These are phyloP conservation scores for Euphrasia arctica DNA, from an alignment of 305 asterid species.

Conservation along the genomic window DNA sequence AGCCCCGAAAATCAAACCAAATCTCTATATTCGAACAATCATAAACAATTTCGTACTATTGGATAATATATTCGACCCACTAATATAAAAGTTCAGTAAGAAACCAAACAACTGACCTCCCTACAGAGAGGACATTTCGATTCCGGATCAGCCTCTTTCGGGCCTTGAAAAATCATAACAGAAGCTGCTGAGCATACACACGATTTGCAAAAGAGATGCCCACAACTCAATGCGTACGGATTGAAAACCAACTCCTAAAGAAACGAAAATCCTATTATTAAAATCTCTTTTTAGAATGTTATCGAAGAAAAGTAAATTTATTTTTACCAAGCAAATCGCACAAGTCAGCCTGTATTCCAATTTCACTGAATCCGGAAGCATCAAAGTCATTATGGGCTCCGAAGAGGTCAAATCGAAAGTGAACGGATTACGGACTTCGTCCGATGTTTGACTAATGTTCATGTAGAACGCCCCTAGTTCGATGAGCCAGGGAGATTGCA, in stretches of 20 bases:
- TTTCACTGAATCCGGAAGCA: slow-evolving; percentile 49
- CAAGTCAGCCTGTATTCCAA: slow-evolving; percentile 64
- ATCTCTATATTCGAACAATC: no score
- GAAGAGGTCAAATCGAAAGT: slow-evolving; percentile 44
- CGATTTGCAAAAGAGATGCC: slow-evolving; percentile 75
- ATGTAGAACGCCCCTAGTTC: slow-evolving; percentile 71
- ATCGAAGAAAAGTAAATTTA: slow-evolving; percentile 17
- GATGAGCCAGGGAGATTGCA: slow-evolving; percentile 76
- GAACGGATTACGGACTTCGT: slow-evolving; percentile 39
- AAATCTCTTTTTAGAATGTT: background rate
- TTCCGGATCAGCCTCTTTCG: slow-evolving; percentile 49
- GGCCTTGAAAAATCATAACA: slow-evolving; percentile 70
- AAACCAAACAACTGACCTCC: slow-evolving; percentile 43
- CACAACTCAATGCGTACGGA: slow-evolving; percentile 75
- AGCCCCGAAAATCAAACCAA: background rate
- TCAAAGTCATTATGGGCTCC: slow-evolving; percentile 50
- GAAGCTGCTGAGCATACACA: slow-evolving; percentile 81
- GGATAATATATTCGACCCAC: no score
- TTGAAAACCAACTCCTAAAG: slow-evolving; percentile 65
- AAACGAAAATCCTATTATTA: background rate
- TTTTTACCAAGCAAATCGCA: slow-evolving; percentile 66
- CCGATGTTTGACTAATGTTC: slow-evolving; percentile 32
- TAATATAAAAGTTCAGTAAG: no score
- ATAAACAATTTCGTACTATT: background rate
- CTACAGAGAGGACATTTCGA: slow-evolving; percentile 82